Evolutionary conservation across 371 early-diverging fungal genomes (phyloP).

Genomic region (Mortierella sp.): DNA sequence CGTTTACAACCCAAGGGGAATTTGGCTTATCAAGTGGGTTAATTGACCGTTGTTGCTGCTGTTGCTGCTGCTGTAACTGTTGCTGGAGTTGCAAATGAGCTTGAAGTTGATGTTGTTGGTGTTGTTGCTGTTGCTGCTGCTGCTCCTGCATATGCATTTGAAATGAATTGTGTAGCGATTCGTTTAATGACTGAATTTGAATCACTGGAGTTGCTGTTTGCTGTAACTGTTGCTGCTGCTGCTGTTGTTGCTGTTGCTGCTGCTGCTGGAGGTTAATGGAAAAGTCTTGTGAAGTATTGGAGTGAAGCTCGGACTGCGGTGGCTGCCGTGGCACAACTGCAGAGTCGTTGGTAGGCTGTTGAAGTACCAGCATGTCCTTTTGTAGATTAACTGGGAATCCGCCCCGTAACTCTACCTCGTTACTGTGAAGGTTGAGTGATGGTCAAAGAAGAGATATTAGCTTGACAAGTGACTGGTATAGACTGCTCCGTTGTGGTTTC

Average conservation of each 20-base stretch:
- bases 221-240: conserved; percentile 24
- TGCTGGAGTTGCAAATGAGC: conserved; percentile 32
- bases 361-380: conserved; percentile 44
- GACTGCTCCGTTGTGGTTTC: background rate
- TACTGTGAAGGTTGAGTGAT: conserved; percentile 1
- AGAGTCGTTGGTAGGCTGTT: conserved; percentile 41
- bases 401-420: background rate
- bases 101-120: conserved; percentile 11
- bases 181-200: conserved; percentile 47
- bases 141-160: conserved; percentile 35
- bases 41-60: conserved; percentile 22
- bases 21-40: conserved; percentile 31
- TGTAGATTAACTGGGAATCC: background rate
- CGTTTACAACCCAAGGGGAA: conserved; percentile 27
- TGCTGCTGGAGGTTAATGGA: conserved; percentile 10
- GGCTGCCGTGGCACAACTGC: conserved; percentile 20
- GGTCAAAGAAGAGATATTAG: background rate
- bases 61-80: conserved; percentile 23
- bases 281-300: conserved; percentile 15
- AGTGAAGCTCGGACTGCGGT: conserved; percentile 14
- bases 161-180: conserved; percentile 20
- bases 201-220: conserved; percentile 26
- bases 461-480: background rate
- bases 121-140: conserved; percentile 29
- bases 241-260: conserved; percentile 21